These are phyloP conservation scores for Chernovozyma sophiae-reginae DNA, from an alignment of 1,139 yeast species.

Conservation along the genomic window DNA sequence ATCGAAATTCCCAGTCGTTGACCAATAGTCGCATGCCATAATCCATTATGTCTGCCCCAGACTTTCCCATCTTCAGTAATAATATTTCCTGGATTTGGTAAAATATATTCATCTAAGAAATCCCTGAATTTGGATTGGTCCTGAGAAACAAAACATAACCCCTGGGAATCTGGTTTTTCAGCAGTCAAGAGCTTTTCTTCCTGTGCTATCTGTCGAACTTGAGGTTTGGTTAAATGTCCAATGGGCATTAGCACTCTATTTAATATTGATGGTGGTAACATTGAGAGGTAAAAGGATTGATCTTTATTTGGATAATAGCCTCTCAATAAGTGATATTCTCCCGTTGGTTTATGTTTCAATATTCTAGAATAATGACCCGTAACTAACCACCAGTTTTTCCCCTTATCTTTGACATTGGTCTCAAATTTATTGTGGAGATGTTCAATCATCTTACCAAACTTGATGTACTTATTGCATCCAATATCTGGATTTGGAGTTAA, in stretches of 20 bases:
- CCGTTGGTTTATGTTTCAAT: slow-evolving; percentile 27
- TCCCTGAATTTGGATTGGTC: slow-evolving; percentile 66
- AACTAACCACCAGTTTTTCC: slow-evolving; percentile 70
- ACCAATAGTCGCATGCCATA: slow-evolving; percentile 95
- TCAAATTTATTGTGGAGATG: slow-evolving; percentile 42
- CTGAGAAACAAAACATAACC: slow-evolving; percentile 86
- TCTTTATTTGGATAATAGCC: slow-evolving; percentile 66
- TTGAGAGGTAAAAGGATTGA: slow-evolving; percentile 86
- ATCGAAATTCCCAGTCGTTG: slow-evolving; percentile 73
- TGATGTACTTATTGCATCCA: slow-evolving; percentile 77
- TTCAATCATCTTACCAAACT: slow-evolving; percentile 74
- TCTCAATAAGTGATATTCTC: slow-evolving; percentile 49
- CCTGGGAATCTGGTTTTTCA: slow-evolving; percentile 86
- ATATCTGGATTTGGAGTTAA: slow-evolving; percentile 94
- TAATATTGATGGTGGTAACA: slow-evolving; percentile 48
- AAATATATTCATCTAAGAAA: slow-evolving; percentile 72
- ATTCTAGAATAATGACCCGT: slow-evolving; percentile 90
- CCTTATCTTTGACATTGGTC: slow-evolving; percentile 12
- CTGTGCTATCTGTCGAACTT: slow-evolving; percentile 66
- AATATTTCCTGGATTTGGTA: slow-evolving; percentile 70
- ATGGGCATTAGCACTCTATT: slow-evolving; percentile 66
- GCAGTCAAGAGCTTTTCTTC: slow-evolving; percentile 56
- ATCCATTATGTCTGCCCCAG: slow-evolving; percentile 80
- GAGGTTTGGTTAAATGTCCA: slow-evolving; percentile 71
- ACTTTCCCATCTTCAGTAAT: slow-evolving; percentile 67